Evolutionary conservation across 345 rosid species (phyloP).

Genomic region (Eucalyptus cloeziana): DNA sequence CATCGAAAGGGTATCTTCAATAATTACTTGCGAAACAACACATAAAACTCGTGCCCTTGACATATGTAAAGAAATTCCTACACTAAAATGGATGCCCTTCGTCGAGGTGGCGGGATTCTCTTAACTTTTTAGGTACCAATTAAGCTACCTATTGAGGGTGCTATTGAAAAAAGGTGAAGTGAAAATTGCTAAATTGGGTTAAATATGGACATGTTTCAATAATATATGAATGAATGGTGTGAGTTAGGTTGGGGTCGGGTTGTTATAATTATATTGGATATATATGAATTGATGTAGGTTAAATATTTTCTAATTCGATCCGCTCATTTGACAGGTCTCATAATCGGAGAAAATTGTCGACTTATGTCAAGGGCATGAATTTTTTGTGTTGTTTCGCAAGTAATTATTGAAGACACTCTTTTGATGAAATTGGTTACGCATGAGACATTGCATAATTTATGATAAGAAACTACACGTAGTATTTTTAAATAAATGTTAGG

Average conservation of each 20-base stretch:
- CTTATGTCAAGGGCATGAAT: not conserved
- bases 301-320: not conserved
- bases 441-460: not conserved
- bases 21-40: too few relatives aligned
- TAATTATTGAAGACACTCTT: too few relatives aligned
- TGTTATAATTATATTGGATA: not conserved
- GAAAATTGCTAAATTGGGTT: rapidly evolving
- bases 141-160: rapidly evolving
- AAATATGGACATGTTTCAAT: rapidly evolving
- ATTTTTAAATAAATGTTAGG: too few relatives aligned
- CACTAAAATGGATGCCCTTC: too few relatives aligned
- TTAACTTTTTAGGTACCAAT: not conserved
- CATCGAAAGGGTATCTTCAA: too few relatives aligned
- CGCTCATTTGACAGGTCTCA: rapidly evolving
- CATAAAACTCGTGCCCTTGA: too few relatives aligned
- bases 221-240: rapidly evolving
- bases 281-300: not conserved
- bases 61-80: too few relatives aligned
- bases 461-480: not conserved
- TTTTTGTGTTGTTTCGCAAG: not conserved
- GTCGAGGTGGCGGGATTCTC: not conserved
- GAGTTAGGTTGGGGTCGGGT: rapidly evolving
- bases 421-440: rapidly evolving
- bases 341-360: rapidly evolving
- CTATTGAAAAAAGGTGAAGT: too few relatives aligned